phyloP scores from a whole-genome alignment of 2,329 filamentous ascomycete species.

The Lachnellula arida region DNA sequence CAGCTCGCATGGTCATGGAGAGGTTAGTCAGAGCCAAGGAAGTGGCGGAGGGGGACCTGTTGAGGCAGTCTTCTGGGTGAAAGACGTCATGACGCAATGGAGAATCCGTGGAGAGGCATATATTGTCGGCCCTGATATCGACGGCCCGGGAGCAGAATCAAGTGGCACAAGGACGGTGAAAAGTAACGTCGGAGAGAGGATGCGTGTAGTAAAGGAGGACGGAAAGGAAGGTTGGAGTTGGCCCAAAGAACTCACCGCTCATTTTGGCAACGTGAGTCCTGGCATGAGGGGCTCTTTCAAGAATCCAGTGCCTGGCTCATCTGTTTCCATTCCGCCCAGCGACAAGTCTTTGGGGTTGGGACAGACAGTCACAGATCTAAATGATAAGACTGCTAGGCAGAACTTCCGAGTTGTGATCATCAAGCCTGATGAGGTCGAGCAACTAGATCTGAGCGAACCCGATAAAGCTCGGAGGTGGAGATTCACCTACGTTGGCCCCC shows the following conservation, averaged over 20 bases:
- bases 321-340: slow-evolving; percentile 47
- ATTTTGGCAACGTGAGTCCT: slow-evolving; percentile 86
- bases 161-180: slow-evolving; percentile 54
- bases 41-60: slow-evolving; percentile 63
- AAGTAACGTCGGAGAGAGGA: slow-evolving; percentile 54
- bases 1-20: slow-evolving; percentile 42
- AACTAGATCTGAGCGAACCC: slow-evolving; percentile 56
- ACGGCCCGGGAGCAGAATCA: slow-evolving; percentile 43
- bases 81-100: slow-evolving; percentile 73
- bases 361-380: slow-evolving; percentile 55
- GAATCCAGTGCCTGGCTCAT: slow-evolving; percentile 63
- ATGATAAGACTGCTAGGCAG: slow-evolving; percentile 59
- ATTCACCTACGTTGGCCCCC: slow-evolving; percentile 50
- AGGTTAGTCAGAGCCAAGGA: slow-evolving; percentile 40
- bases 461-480: slow-evolving; percentile 51
- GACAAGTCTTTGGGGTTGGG: slow-evolving; percentile 43
- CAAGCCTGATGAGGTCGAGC: slow-evolving; percentile 64
- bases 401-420: slow-evolving; percentile 84
- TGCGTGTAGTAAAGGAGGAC: slow-evolving; percentile 48
- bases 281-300: slow-evolving; percentile 69
- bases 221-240: slow-evolving; percentile 56
- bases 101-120: slow-evolving; percentile 72
- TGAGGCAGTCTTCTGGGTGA: slow-evolving; percentile 83
- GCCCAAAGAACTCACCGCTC: slow-evolving; percentile 71
- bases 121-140: slow-evolving; percentile 66